These are phyloP conservation scores for Dactylis glomerata DNA, from an alignment of 176 grass and related monocot species.

Conservation along the genomic window DNA sequence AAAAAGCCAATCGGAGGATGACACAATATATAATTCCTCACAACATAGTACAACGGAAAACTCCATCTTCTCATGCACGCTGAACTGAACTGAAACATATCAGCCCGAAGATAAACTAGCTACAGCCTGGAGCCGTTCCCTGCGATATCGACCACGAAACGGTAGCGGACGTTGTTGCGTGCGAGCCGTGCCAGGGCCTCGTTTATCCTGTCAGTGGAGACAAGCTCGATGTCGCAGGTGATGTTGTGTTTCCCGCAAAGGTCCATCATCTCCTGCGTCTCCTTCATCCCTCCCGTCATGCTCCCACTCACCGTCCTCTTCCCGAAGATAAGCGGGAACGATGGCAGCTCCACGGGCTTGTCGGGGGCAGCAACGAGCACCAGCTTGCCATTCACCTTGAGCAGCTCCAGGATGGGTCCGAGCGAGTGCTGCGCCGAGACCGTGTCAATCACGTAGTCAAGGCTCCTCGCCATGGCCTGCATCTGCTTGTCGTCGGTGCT, in stretches of 20 bases:
- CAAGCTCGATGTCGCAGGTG: constrained; percentile 25
- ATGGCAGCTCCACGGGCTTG: neutral
- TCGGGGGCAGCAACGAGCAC: neutral
- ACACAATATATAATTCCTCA: too few relatives aligned
- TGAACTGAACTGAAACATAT: too few relatives aligned
- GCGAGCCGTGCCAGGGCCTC: neutral
- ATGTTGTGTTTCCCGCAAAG: neutral
- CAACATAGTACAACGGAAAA: too few relatives aligned
- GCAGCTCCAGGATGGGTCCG: neutral
- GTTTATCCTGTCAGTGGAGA: neutral
- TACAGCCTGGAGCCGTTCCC: too few relatives aligned
- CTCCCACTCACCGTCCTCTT: constrained; percentile 24
- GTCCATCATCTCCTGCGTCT: neutral
- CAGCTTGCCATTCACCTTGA: neutral
- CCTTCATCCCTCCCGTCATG: constrained; percentile 32
- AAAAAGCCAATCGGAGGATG: too few relatives aligned
- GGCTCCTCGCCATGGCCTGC: neutral
- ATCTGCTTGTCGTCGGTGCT: constrained; percentile 52
- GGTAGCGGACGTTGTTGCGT: too few relatives aligned
- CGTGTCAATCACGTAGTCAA: neutral
- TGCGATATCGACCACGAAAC: too few relatives aligned
- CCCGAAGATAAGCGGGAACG: neutral
- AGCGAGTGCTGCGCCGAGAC: neutral
- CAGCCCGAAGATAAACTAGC: too few relatives aligned
- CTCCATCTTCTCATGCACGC: too few relatives aligned